Base-by-base conservation (phyloP, 345 rosid species). In the Eucalyptus guilfoylei region DNA sequence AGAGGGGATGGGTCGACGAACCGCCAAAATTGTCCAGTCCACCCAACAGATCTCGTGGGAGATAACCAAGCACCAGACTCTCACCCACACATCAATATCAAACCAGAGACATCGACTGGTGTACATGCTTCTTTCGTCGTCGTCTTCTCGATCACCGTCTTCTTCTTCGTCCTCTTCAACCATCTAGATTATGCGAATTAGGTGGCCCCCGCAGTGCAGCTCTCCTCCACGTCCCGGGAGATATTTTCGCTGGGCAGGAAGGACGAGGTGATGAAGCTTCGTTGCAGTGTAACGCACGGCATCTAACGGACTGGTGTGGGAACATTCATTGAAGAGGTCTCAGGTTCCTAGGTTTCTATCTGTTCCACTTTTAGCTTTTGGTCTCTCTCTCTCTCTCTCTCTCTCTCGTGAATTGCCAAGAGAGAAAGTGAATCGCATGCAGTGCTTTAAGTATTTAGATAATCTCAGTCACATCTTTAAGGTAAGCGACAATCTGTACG, bases 11-110 rank as follows among this genome's bases (percentile, higher is more conserved):
- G 94, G 90, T 90, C 85, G 94, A 93, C 95, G 88, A 96, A 96
- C 99, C 97, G 96, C 96, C 97, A 92, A 94, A 88, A 88, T 80
- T 88, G 96, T 91, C 93, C 91, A 94, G 89, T 91, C 98, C 99
- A 95, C 96, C 87, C 88, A 92, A 92, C 91, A 81, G 69, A 50
- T 89, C 91, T 93, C 92, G 93, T 50, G 86, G 37, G 89, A 89
- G 85, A 76, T 23, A 40, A 40, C 85, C 26, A 40, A 76, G 47
- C 85, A 23, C 85, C 47, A 37, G 85, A 40, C 85, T 76, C 47
- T 23, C 85, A 21, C 14, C 83, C 85, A 21, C 85, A 40, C 85
- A 23, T 40, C 85, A 23, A 40, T 19, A 40, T 76, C 85, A 42
- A 42, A 23, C 32, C 85, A 7, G 85, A 76, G 85, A 76, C 85